Evolutionary conservation across 1,284 basidiomycete genomes (phyloP).

Genomic region (Vanrija humicola): DNA sequence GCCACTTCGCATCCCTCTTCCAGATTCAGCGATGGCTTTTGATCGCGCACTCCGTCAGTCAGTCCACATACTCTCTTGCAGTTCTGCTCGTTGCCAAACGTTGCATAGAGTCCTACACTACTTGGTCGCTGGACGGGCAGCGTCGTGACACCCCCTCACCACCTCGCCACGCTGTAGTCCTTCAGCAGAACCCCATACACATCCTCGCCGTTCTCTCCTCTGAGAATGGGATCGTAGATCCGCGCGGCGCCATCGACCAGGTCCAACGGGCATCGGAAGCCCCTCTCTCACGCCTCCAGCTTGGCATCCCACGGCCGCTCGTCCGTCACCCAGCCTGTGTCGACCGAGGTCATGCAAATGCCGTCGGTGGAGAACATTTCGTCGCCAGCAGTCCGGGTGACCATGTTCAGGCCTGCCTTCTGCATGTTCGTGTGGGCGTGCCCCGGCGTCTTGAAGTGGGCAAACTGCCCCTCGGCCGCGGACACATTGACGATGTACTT

Average conservation of each 20-base stretch:
- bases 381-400: background rate
- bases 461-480: background rate
- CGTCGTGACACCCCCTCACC: background rate
- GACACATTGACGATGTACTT: background rate
- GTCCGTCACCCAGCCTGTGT: background rate
- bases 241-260: background rate
- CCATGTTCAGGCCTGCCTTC: background rate
- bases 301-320: background rate
- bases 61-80: too few species aligned
- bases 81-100: too few species aligned
- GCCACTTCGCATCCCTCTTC: too few species aligned
- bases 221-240: background rate
- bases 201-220: background rate
- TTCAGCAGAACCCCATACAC: background rate
- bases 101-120: too few species aligned
- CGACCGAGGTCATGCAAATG: background rate
- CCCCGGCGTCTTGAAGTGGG: background rate
- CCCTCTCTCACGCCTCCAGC: too few species aligned
- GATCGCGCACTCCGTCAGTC: too few species aligned
- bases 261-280: background rate
- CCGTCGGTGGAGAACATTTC: background rate
- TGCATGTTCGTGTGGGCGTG: conserved; percentile 1
- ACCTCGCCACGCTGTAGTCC: background rate
- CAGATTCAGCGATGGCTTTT: too few species aligned
- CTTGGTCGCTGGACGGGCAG: too few species aligned